Conservation (phyloP, 2,329 filamentous ascomycete species). For the Pestalotiopsis sp. region DNA sequence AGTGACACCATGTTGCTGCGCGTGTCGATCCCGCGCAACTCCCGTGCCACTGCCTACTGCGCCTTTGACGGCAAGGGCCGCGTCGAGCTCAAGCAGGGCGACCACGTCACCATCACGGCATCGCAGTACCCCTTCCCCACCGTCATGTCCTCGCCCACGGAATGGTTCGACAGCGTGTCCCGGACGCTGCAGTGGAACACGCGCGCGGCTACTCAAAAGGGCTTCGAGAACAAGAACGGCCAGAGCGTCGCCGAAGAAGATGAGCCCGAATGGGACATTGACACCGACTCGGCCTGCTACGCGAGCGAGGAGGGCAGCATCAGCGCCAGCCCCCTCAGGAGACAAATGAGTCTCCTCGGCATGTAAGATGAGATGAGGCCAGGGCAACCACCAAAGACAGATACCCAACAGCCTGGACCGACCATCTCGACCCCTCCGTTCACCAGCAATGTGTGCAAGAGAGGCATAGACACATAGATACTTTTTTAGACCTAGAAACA, state of each 20-base stretch:
- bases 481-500: too few species aligned
- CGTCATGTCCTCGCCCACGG: slow-evolving; percentile 83
- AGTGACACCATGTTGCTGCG: slow-evolving; percentile 93
- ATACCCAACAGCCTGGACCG: too few species aligned
- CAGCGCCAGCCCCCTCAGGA: slow-evolving; percentile 67
- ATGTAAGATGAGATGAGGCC: slow-evolving; percentile 43
- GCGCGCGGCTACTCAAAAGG: slow-evolving; percentile 88
- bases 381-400: neutral
- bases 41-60: slow-evolving; percentile 92
- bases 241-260: slow-evolving; percentile 51
- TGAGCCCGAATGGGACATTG: slow-evolving; percentile 85
- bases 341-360: slow-evolving; percentile 75
- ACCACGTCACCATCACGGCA: slow-evolving; percentile 94
- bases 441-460: too few species aligned
- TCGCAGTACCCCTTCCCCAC: slow-evolving; percentile 98
- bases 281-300: slow-evolving; percentile 77
- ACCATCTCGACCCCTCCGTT: too few species aligned
- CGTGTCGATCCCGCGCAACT: slow-evolving; percentile 81
- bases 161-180: slow-evolving; percentile 97
- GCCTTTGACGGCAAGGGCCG: slow-evolving; percentile 97
- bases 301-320: slow-evolving; percentile 74
- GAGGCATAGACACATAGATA: too few species aligned
- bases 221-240: slow-evolving; percentile 62
- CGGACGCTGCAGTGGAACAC: slow-evolving; percentile 95
- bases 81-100: slow-evolving; percentile 88